These are phyloP conservation scores for Globisporangium uncinulatum DNA, from an alignment of 352 stramenopile species.

Conservation along the genomic window DNA sequence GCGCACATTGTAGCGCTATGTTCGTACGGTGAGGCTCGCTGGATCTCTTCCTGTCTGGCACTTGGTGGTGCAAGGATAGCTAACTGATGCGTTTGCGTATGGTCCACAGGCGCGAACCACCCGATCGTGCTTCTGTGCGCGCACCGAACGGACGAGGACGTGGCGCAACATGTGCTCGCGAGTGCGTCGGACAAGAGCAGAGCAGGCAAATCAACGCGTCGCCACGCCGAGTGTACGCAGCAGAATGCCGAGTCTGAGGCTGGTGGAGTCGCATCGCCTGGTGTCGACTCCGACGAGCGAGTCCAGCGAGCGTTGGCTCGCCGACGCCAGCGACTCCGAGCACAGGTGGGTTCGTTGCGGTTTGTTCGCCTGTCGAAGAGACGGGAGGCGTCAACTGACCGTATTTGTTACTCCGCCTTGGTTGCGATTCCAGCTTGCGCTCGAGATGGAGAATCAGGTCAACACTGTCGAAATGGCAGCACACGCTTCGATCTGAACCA, in stretches of 20 bases:
- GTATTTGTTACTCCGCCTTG: neutral
- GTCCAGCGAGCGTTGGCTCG: conserved; percentile 40
- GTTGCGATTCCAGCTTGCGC: conserved; percentile 4
- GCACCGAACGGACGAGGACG: conserved; percentile 35
- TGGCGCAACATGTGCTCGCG: conserved; percentile 11
- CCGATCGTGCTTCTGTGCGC: conserved; percentile 59
- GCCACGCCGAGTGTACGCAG: neutral
- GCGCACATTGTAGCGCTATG: conserved; percentile 60
- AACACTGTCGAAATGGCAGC: conserved; percentile 2
- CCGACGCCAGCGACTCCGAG: conserved; percentile 35
- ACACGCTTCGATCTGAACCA: conserved; percentile 4
- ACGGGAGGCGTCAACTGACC: neutral
- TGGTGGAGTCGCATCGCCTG: conserved; percentile 3
- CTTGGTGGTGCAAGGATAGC: neutral
- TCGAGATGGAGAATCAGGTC: conserved; percentile 11
- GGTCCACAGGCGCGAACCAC: conserved; percentile 34
- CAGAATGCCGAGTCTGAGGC: neutral
- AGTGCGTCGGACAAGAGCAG: neutral
- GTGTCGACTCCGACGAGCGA: conserved; percentile 23
- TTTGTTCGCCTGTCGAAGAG: neutral
- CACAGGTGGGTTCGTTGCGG: conserved; percentile 22
- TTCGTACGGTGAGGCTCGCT: conserved; percentile 36
- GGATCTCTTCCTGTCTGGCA: neutral
- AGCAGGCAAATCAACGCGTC: neutral
- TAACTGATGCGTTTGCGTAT: neutral